Conservation (phyloP, 495 filamentous ascomycete species). For the Hypomontagnella submonticulosa region DNA sequence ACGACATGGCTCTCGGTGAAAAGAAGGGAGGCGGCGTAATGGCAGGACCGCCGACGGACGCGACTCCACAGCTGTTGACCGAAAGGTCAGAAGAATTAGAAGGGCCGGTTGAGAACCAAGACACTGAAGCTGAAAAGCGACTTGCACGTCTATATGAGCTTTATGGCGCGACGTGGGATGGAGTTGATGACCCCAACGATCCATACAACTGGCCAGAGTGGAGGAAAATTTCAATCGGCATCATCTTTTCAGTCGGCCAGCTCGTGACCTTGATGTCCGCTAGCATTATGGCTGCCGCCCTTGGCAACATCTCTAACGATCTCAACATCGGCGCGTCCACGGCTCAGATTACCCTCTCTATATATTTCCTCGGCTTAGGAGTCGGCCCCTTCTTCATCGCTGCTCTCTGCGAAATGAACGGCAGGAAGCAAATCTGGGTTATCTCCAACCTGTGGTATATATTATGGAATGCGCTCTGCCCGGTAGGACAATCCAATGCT, state of each 20-base stretch:
- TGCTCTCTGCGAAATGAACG: constrained; percentile 53
- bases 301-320: constrained; percentile 51
- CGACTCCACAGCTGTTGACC: not conserved
- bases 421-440: constrained; percentile 50
- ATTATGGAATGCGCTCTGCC: constrained; percentile 51
- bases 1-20: constrained; percentile 12
- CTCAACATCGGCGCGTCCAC: constrained; percentile 47
- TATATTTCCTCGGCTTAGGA: constrained; percentile 65
- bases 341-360: constrained; percentile 58
- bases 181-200: constrained; percentile 66
- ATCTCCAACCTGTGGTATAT: constrained; percentile 49
- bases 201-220: constrained; percentile 67
- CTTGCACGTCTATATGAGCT: constrained; percentile 12
- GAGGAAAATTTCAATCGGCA: constrained; percentile 68
- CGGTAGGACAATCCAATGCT: constrained; percentile 47
- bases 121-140: constrained; percentile 20
- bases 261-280: constrained; percentile 49
- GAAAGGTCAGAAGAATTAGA: constrained; percentile 2
- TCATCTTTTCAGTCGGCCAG: constrained; percentile 57
- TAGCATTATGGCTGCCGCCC: constrained; percentile 53
- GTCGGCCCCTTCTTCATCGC: constrained; percentile 56
- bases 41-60: not conserved
- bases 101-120: not conserved
- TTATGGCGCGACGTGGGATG: constrained; percentile 62
- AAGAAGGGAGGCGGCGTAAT: constrained; percentile 17